A percentile compares a stretch with the other conserved stretches of the same genome.
phyloP scores from a whole-genome alignment of 495 filamentous ascomycete genomes.

The Poronia punctata region DNA sequence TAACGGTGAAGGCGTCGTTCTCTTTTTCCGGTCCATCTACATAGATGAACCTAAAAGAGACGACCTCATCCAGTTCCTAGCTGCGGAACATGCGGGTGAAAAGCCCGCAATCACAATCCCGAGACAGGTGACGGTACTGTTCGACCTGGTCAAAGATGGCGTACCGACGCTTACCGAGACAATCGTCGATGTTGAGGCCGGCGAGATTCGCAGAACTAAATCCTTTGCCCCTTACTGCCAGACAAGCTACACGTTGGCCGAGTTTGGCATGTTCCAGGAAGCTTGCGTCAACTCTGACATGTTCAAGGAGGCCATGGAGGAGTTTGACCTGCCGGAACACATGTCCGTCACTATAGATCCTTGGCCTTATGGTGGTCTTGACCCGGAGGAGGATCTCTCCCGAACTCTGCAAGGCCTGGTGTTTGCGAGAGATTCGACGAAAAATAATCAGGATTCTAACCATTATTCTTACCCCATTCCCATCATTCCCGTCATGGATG shows the following conservation, averaged over 20 bases:
- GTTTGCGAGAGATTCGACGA: constrained; percentile 41
- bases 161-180: constrained; percentile 56
- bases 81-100: constrained; percentile 36
- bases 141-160: constrained; percentile 56
- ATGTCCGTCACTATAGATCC: constrained; percentile 62
- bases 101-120: constrained; percentile 42
- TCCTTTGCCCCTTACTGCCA: constrained; percentile 54
- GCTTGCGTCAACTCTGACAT: constrained; percentile 52
- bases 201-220: constrained; percentile 42
- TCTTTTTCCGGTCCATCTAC: constrained; percentile 59
- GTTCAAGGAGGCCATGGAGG: constrained; percentile 53
- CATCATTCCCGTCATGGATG: constrained; percentile 49
- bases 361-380: constrained; percentile 62
- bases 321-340: constrained; percentile 56
- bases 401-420: constrained; percentile 43
- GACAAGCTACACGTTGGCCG: constrained; percentile 52
- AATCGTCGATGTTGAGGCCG: constrained; percentile 50
- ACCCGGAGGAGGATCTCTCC: constrained; percentile 48
- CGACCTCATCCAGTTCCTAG: constrained; percentile 39
- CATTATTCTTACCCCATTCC: constrained; percentile 53
- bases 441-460: constrained; percentile 45
- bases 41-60: constrained; percentile 57
- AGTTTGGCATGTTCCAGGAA: constrained; percentile 57
- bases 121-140: constrained; percentile 56
- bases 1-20: constrained; percentile 17